A percentile compares a stretch with the other conserved stretches of the same genome.
Evolutionary conservation across 495 filamentous ascomycete species (phyloP).

Genomic region (Trichocladium antarcticum): DNA sequence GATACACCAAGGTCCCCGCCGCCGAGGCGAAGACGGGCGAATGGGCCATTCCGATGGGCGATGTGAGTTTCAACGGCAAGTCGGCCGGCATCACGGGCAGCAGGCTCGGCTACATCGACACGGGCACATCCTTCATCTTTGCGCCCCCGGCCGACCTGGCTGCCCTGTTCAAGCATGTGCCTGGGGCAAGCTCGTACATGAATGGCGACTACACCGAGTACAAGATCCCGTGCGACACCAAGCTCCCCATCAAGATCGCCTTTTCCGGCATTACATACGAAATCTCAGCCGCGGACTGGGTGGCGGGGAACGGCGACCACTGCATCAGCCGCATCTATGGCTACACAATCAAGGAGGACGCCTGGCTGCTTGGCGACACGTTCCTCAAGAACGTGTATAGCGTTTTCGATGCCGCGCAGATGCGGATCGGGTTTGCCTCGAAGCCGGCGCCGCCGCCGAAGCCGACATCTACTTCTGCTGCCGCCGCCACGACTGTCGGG

Average conservation of each 20-base stretch:
- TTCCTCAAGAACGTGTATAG: conserved; percentile 88
- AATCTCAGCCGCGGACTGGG: conserved; percentile 57
- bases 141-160: conserved; percentile 54
- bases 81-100: conserved; percentile 38
- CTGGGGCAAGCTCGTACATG: conserved; percentile 34
- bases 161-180: conserved; percentile 53
- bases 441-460: conserved; percentile 20
- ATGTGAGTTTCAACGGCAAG: conserved; percentile 47
- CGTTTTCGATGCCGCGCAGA: conserved; percentile 62
- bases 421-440: conserved; percentile 40
- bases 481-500: conserved; percentile 9
- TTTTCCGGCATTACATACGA: conserved; percentile 46
- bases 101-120: conserved; percentile 61
- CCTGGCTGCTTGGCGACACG: conserved; percentile 70
- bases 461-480: conserved; percentile 5
- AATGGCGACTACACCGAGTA: conserved; percentile 44
- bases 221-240: conserved; percentile 59
- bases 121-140: conserved; percentile 67
- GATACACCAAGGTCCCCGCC: conserved; percentile 43
- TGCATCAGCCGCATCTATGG: conserved; percentile 60
- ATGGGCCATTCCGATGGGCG: conserved; percentile 62
- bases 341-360: conserved; percentile 31
- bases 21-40: conserved; percentile 25
- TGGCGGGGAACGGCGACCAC: conserved; percentile 37
- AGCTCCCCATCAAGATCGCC: conserved; percentile 26